These are phyloP conservation scores for Phyllosticta citrichinensis DNA, from an alignment of 2,329 filamentous ascomycete species.

Conservation along the genomic window DNA sequence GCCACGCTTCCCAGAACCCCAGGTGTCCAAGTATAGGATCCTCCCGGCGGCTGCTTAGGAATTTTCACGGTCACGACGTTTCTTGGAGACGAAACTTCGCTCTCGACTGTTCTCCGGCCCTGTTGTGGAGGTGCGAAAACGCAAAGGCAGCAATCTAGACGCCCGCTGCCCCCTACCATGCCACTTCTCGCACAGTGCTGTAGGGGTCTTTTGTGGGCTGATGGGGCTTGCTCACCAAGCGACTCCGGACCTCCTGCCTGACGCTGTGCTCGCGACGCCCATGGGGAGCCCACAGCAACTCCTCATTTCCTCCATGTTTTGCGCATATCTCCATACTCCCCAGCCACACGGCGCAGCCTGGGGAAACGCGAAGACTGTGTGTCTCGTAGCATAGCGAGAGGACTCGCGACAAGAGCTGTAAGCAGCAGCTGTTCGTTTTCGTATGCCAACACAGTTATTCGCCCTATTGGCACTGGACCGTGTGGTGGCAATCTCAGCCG, in stretches of 20 bases:
- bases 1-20: conserved; percentile 1
- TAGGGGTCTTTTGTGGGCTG: conserved; percentile 8
- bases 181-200: conserved; percentile 3
- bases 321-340: conserved; percentile 2
- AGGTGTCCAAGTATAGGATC: neutral
- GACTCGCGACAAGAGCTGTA: neutral
- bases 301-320: conserved; percentile 10
- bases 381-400: neutral
- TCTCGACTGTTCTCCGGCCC: neutral
- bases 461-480: neutral
- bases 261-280: conserved; percentile 5
- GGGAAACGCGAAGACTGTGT: neutral
- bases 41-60: neutral
- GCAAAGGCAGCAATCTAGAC: neutral
- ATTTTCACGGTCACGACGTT: neutral
- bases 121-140: conserved; percentile 1
- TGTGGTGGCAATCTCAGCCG: neutral
- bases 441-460: neutral
- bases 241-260: neutral
- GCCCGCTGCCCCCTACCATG: neutral
- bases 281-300: conserved; percentile 7
- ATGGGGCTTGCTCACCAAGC: neutral
- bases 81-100: neutral
- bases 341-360: neutral
- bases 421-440: neutral